These are phyloP conservation scores for Emergomyces africanus DNA, from an alignment of 2,329 filamentous ascomycete species.

Conservation along the genomic window DNA sequence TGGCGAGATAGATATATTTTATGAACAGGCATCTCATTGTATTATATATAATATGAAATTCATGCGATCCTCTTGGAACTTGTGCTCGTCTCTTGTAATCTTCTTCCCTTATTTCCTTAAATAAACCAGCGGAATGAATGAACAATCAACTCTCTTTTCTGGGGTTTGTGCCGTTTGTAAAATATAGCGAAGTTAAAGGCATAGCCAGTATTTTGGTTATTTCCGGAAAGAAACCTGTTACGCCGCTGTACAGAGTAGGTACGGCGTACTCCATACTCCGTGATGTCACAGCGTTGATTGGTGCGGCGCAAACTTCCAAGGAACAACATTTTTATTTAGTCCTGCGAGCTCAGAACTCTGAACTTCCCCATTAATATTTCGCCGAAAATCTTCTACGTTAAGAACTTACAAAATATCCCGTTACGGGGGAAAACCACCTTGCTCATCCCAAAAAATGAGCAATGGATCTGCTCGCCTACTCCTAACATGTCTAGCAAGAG, in stretches of 20 bases:
- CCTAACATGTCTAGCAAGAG: constrained; percentile 9
- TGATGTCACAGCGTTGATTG: no score
- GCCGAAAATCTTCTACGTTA: background rate
- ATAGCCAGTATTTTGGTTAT: background rate
- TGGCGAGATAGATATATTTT: background rate
- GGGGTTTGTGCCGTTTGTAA: background rate
- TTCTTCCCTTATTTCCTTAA: background rate
- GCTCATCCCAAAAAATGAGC: constrained; percentile 11
- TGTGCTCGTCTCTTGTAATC: background rate
- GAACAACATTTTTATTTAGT: no score
- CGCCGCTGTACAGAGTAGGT: no score
- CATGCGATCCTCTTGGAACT: background rate
- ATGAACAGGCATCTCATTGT: background rate
- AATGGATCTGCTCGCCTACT: constrained; percentile 11
- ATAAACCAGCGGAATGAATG: background rate
- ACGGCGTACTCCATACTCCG: no score
- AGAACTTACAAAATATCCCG: background rate
- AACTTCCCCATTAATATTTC: no score
- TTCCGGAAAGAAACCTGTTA: background rate
- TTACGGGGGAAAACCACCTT: constrained; percentile 1
- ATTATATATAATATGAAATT: background rate
- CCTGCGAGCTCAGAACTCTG: background rate
- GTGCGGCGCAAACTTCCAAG: no score
- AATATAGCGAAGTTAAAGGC: background rate
- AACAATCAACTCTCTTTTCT: no score